A percentile compares a stretch with the other conserved stretches of the same genome.
Conservation (phyloP, 805 yeast genomes). For the Wickerhamiella siamensis region DNA sequence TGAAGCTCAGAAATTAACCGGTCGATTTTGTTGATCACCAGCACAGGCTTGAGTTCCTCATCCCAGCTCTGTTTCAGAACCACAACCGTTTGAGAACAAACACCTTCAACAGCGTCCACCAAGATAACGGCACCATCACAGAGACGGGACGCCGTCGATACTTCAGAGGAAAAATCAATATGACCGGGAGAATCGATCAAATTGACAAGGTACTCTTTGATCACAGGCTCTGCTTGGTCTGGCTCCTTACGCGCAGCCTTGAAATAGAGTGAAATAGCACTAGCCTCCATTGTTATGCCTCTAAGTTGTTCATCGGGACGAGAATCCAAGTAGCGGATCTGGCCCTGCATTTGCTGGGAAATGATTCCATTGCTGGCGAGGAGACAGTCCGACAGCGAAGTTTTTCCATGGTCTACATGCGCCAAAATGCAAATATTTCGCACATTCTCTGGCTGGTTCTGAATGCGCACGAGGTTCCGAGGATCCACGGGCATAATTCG, state of each 20-base stretch:
- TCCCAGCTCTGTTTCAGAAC: constrained; percentile 71
- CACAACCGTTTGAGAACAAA: constrained; percentile 91
- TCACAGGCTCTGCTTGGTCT: constrained; percentile 18
- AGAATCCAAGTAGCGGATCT: constrained; percentile 81
- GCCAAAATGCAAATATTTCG: constrained; percentile 92
- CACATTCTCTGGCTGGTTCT: constrained; percentile 51
- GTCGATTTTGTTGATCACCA: constrained; percentile 86
- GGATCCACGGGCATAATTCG: constrained; percentile 35
- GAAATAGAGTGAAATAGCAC: constrained; percentile 89
- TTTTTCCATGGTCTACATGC: constrained; percentile 97
- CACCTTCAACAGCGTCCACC: constrained; percentile 97
- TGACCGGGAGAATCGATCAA: constrained; percentile 99
- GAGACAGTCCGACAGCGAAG: constrained; percentile 82
- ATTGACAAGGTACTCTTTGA: constrained; percentile 72
- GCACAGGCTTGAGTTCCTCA: constrained; percentile 73
- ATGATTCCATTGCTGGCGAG: constrained; percentile 93
- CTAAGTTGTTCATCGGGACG: constrained; percentile 90
- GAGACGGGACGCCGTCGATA: constrained; percentile 84
- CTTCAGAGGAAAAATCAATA: constrained; percentile 92
- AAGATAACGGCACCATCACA: constrained; percentile 95
- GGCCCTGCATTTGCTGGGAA: constrained; percentile 89
- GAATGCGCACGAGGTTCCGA: constrained; percentile 50
- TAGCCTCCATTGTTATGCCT: constrained; percentile 96
- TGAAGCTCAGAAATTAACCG: constrained; percentile 70
- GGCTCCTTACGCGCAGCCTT: constrained; percentile 36